Evolutionary conservation across 345 rosid genomes (phyloP), one percentile per base, ranked within the genome.

Genomic region (Stellera chamaejasme): DNA sequence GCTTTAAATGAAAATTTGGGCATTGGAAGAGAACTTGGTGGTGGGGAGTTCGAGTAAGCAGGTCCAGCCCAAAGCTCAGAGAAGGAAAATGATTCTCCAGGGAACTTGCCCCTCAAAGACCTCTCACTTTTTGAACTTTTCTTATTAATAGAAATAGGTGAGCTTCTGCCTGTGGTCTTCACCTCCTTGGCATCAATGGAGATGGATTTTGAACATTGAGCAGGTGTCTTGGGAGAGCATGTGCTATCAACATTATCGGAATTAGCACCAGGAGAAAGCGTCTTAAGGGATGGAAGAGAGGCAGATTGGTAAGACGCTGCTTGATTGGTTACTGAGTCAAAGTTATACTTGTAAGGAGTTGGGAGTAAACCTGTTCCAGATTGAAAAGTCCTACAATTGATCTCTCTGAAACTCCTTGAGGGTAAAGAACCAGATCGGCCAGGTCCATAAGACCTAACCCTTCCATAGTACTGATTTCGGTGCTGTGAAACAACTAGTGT

Each of bases 51-150:
- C 10, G 99, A 93, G 68, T 93, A 89, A 11, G 99, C 87, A 32
- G 99, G 99, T 13, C 99, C 99, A 3, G 97, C 99, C 99, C 99
- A 93, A 13, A 77, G 75, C 73, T 93, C 97, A 54, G 92, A 80
- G 63, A 61, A 84, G 3, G 73, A 70, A 43, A 81, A 45, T 49
- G 64, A 64, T 48, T 74, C 75, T 46, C 60, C 53, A 27, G 52
- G 60, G 60, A 67, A 15, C 52, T 68, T 84, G 23, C 72, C 80
- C 54, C 12, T 50, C 54, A 66, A 64, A 69, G 68, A 7, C 10
- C 58, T 71, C 44, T 36, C 72, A 49, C 48, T 70, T 55, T 51
- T 55, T 15, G 66, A 55, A 13, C 42, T 14, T 48, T 55, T 78
- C 16, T 52, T 55, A 63, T 61, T 62, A 16, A 54, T 58, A 66